Evolutionary conservation across 805 yeast species (phyloP).

Genomic region (Schwanniomyces pseudopolymorphus): DNA sequence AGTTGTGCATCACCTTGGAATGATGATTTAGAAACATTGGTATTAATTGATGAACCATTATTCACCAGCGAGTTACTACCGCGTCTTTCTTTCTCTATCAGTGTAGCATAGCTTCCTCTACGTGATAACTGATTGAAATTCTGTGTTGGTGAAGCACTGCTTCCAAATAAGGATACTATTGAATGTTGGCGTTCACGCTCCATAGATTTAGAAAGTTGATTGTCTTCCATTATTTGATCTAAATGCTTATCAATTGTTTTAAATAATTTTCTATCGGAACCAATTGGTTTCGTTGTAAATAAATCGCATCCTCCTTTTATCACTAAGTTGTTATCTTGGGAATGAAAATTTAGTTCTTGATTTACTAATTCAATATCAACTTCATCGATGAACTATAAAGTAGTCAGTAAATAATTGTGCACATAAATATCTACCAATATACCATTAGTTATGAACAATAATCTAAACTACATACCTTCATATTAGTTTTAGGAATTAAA

Average conservation of each 20-base stretch:
- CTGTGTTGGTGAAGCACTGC: constrained; percentile 35
- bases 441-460: background rate
- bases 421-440: background rate
- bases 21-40: constrained; percentile 22
- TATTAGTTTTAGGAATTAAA: background rate
- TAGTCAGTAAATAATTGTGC: background rate
- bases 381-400: constrained; percentile 80
- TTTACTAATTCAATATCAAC: constrained; percentile 90
- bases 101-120: constrained; percentile 22
- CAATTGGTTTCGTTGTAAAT: constrained; percentile 91
- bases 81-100: constrained; percentile 26
- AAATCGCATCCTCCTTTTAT: constrained; percentile 89
- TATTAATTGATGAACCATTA: constrained; percentile 3
- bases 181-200: constrained; percentile 41
- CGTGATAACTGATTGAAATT: constrained; percentile 9
- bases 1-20: constrained; percentile 16
- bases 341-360: constrained; percentile 71
- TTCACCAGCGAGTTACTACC: constrained; percentile 26
- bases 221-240: constrained; percentile 50
- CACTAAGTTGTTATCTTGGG: constrained; percentile 42
- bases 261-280: constrained; percentile 84
- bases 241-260: constrained; percentile 83
- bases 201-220: constrained; percentile 37
- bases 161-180: constrained; percentile 33
- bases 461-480: background rate